phyloP scores from a whole-genome alignment of 495 filamentous ascomycete species.

The Venustampulla echinocandica region DNA sequence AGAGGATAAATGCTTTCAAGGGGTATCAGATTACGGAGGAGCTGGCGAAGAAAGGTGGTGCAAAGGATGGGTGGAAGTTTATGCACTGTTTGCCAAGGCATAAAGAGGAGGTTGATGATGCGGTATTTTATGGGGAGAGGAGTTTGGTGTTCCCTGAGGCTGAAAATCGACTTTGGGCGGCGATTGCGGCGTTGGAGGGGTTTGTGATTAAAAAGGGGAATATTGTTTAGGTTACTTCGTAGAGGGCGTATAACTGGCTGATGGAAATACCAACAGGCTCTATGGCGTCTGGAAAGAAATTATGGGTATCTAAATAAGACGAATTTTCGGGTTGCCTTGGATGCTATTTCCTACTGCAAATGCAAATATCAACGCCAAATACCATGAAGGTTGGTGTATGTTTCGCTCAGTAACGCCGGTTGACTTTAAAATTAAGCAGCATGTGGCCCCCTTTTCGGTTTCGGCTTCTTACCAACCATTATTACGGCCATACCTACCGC shows the following conservation, averaged over 20 bases:
- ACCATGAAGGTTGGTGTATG: too few species aligned
- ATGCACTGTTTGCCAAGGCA: constrained; percentile 99
- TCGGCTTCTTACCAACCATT: too few species aligned
- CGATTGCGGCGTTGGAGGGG: constrained; percentile 67
- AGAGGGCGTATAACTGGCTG: neutral
- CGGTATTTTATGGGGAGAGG: constrained; percentile 77
- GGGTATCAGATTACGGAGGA: constrained; percentile 86
- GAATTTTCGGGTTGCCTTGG: too few species aligned
- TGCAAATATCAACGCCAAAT: too few species aligned
- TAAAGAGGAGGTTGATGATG: constrained; percentile 85
- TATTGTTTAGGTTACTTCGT: constrained; percentile 25
- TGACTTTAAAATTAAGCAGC: too few species aligned
- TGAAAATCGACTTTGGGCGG: constrained; percentile 89
- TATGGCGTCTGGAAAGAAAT: neutral
- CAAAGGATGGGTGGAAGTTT: constrained; percentile 87
- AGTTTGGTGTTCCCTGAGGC: constrained; percentile 88
- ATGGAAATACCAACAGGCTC: too few species aligned
- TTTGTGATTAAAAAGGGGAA: constrained; percentile 89
- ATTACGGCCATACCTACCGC: constrained; percentile 2
- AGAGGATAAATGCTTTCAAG: constrained; percentile 69
- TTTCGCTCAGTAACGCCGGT: too few species aligned
- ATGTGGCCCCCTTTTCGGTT: too few species aligned
- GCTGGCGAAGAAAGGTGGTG: constrained; percentile 73
- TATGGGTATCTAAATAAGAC: too few species aligned
- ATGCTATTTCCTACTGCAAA: too few species aligned